Evolutionary conservation across 805 yeast genomes (phyloP).

Genomic region (Naumovozyma baii): DNA sequence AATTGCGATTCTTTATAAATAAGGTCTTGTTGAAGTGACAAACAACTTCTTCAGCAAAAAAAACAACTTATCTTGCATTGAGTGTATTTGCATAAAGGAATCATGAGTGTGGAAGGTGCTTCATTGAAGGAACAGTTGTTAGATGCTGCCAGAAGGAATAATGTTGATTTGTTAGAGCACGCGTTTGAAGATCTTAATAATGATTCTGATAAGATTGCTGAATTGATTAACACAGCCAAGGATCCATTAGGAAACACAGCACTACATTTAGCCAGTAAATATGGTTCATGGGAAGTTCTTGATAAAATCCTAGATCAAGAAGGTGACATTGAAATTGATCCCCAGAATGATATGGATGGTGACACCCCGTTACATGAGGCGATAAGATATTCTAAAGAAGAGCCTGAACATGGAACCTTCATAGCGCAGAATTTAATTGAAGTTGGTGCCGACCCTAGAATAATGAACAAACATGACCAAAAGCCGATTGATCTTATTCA

Average conservation of each 20-base stretch:
- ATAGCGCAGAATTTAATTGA: conserved; percentile 74
- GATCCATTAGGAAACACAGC: conserved; percentile 76
- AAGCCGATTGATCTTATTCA: conserved; percentile 66
- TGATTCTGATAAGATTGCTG: conserved; percentile 29
- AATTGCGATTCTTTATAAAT: no score
- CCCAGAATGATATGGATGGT: conserved; percentile 57
- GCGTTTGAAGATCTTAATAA: conserved; percentile 39
- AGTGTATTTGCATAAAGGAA: neutral
- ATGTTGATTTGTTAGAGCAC: conserved; percentile 58
- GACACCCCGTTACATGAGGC: conserved; percentile 88
- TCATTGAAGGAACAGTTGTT: conserved; percentile 66
- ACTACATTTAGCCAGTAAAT: conserved; percentile 68
- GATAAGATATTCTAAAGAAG: conserved; percentile 63
- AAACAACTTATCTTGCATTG: no score
- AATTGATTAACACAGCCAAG: conserved; percentile 55
- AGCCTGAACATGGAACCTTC: conserved; percentile 77
- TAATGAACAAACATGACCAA: conserved; percentile 50
- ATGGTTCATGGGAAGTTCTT: conserved; percentile 80
- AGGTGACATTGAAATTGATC: conserved; percentile 79
- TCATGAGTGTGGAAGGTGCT: conserved; percentile 51
- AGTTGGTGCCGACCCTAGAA: conserved; percentile 79
- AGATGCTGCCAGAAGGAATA: conserved; percentile 83
- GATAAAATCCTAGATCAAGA: conserved; percentile 77
- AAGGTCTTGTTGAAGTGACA: no score
- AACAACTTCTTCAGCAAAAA: no score